Conservation (phyloP, 768 basidiomycete genomes). For the Mycena olivaceomarginata region DNA sequence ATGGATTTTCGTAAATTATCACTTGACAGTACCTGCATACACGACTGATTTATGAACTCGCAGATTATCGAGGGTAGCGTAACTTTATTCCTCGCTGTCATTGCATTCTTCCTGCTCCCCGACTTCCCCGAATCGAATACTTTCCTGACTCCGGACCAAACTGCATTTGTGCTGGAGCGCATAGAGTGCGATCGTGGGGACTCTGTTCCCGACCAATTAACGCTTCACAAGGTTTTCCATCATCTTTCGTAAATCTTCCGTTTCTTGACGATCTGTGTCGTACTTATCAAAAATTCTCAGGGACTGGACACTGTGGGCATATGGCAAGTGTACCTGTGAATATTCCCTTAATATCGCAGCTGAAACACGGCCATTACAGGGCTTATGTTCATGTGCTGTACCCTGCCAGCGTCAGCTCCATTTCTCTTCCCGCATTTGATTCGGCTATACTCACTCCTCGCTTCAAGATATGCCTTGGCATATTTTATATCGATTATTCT, state of each 20-base stretch:
- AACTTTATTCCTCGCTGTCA: conserved; percentile 62
- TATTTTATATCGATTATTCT: conserved; percentile 70
- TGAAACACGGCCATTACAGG: conserved; percentile 49
- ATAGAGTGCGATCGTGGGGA: conserved; percentile 72
- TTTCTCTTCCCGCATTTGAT: neutral
- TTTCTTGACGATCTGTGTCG: neutral
- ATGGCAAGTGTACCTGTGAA: conserved; percentile 55
- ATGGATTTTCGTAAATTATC: conserved; percentile 66
- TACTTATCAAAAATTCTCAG: conserved; percentile 30
- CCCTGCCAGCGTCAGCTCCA: conserved; percentile 64
- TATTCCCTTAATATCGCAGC: neutral
- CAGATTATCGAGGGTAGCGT: conserved; percentile 68
- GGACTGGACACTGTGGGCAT: conserved; percentile 70
- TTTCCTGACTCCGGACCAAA: conserved; percentile 66
- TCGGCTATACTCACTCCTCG: neutral
- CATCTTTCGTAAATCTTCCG: conserved; percentile 52
- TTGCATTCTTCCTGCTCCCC: conserved; percentile 65
- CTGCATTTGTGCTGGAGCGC: conserved; percentile 64
- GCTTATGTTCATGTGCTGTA: conserved; percentile 65
- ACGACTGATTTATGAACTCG: neutral
- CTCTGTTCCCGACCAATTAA: conserved; percentile 65
- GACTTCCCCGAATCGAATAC: conserved; percentile 69
- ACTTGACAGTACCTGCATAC: neutral
- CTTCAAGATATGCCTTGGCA: conserved; percentile 59
- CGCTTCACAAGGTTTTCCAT: conserved; percentile 56